A percentile compares a stretch with the other conserved stretches of the same genome.
Conservation (phyloP, 805 yeast genomes). For the Sungouiozyma intestinalis region DNA sequence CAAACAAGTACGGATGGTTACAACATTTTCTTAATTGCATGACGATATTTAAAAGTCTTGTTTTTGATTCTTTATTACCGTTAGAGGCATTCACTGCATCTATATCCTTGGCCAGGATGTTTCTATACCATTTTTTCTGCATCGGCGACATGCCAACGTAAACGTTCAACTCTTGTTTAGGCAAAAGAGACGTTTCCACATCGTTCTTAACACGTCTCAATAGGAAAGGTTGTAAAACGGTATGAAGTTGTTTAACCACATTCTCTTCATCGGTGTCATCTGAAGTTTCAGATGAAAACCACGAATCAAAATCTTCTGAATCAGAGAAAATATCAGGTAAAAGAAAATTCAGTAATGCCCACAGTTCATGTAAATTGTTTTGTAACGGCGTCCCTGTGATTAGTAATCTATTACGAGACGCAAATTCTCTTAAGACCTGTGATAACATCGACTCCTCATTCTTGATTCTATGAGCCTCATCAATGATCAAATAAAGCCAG, state of each 20-base stretch:
- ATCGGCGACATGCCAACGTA: conserved; percentile 69
- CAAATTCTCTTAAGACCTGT: conserved; percentile 64
- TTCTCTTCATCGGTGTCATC: conserved; percentile 36
- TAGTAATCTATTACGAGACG: conserved; percentile 56
- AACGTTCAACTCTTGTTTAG: conserved; percentile 63
- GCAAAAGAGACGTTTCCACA: conserved; percentile 69
- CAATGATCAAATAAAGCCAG: conserved; percentile 72
- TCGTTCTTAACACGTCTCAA: conserved; percentile 69
- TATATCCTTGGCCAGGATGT: conserved; percentile 64
- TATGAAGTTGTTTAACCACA: conserved; percentile 59
- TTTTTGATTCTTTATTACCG: conserved; percentile 65
- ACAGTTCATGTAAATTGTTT: conserved; percentile 66
- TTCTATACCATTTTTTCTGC: conserved; percentile 72
- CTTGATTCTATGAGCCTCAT: conserved; percentile 73
- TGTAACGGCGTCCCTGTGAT: conserved; percentile 80
- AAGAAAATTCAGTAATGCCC: conserved; percentile 71
- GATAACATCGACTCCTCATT: conserved; percentile 65
- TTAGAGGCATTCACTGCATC: conserved; percentile 80
- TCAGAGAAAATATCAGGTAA: conserved; percentile 73
- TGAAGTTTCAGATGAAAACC: conserved; percentile 45
- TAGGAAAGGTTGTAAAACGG: conserved; percentile 65
- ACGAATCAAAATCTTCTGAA: conserved; percentile 60
- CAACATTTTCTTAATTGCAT: conserved; percentile 82
- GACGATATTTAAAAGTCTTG: conserved; percentile 65
- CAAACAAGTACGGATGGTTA: conserved; percentile 75